Evolutionary conservation across 2,329 filamentous ascomycete species (phyloP).

Genomic region (Capronia epimyces): DNA sequence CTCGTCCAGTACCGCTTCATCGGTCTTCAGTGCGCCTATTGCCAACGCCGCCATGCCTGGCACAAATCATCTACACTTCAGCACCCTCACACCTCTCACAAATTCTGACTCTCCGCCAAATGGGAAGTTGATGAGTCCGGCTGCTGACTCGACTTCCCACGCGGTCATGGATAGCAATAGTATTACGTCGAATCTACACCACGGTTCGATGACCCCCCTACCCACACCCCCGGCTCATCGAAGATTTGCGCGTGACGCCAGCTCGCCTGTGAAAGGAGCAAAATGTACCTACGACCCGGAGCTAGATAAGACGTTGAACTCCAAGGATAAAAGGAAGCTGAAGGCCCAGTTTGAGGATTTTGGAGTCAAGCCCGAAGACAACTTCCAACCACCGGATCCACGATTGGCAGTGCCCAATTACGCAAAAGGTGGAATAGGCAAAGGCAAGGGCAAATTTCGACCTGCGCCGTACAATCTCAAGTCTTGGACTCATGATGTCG

Average conservation of each 20-base stretch:
- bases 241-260: conserved; percentile 47
- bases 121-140: conserved; percentile 52
- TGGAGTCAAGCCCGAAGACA: conserved; percentile 61
- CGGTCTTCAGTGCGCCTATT: conserved; percentile 60
- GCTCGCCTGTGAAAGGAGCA: conserved; percentile 52
- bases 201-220: conserved; percentile 38
- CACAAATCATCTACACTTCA: conserved; percentile 48
- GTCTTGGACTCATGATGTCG: conserved; percentile 74
- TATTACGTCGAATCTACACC: conserved; percentile 31
- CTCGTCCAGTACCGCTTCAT: conserved; percentile 66
- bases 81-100: conserved; percentile 60
- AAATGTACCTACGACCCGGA: conserved; percentile 60
- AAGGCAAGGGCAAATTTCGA: conserved; percentile 65
- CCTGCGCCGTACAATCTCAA: conserved; percentile 70
- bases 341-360: conserved; percentile 51
- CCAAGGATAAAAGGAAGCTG: conserved; percentile 48
- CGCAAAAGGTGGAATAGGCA: conserved; percentile 56
- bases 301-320: conserved; percentile 53
- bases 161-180: conserved; percentile 19
- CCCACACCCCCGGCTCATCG: conserved; percentile 41
- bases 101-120: conserved; percentile 60
- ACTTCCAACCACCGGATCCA: conserved; percentile 73
- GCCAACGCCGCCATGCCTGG: conserved; percentile 51
- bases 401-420: conserved; percentile 65
- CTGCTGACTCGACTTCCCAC: conserved; percentile 27